Evolutionary conservation across 2,329 filamentous ascomycete species (phyloP), one percentile per base, ranked within the genome.

Genomic region (Cucurbitaria berberidis): DNA sequence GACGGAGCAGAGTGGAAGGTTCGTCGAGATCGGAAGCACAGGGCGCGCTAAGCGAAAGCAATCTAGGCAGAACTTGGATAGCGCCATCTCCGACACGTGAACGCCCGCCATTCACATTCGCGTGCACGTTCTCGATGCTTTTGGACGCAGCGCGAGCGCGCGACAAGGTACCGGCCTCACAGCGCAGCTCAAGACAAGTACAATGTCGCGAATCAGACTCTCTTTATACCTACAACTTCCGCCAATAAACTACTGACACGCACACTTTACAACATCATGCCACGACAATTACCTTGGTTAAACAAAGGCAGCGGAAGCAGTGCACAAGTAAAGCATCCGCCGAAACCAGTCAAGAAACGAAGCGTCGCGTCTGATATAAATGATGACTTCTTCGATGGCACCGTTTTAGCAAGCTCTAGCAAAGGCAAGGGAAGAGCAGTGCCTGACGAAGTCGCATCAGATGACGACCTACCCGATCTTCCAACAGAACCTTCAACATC

Each of bases 261-360:
- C 26, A 38, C 21, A 35, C 19, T 27, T 48, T 39, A 18, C 19
- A 45, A 51, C 41, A 58, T 29, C n/a, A 84, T 84, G 82, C 74
- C 80, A 19, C 80, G 82, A 60, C 78, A 78, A 55, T 63, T 85
- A 6, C 82, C 82, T 1, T 84, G 82, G 82, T 78, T 81, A 50
- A 75, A 67, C 40, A 67, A 69, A 47, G 69, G 65, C 35, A 42
- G 46, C 16, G 58, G 56, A 45, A 66, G 58, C 39, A 56, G 60
- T 44, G 61, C 59, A 24, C 57, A 64, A 41, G 45, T 40, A 19
- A 64, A 64, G 36, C 48, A 51, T 40, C 44, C 59, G 16, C 26
- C 59, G 10, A 56, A 45, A 34, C 22, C 59, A 35, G 45, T 59
- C 5, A 52, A 61, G 29, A 60, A 57, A 32, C 44, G 45, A 26